Percentiles rank a stretch among this genome's conserved stretches.
phyloP scores from a whole-genome alignment of 1,284 basidiomycete genomes.

The Sutorius eximius region DNA sequence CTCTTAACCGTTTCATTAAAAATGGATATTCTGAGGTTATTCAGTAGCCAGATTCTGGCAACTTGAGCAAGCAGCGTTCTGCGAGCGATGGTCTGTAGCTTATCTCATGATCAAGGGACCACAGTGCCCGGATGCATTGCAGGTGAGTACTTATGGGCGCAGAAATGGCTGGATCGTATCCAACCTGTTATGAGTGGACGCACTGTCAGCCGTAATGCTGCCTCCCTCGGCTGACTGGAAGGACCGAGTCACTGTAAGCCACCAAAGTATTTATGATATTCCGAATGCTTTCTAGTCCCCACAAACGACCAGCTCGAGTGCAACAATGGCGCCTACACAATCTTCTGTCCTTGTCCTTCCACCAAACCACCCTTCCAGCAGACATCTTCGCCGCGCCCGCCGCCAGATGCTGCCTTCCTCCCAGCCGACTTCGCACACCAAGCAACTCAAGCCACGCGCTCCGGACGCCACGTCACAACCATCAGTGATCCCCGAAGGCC shows the following conservation, averaged over 20 bases:
- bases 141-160: not conserved
- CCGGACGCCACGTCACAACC: constrained; percentile 5
- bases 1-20: too few relatives aligned
- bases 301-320: not conserved
- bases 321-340: constrained; percentile 26
- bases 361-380: constrained; percentile 1
- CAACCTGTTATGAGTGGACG: not conserved
- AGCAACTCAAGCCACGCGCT: constrained; percentile 8
- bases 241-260: constrained; percentile 24
- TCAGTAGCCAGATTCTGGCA: not conserved
- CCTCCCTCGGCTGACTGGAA: constrained; percentile 20
- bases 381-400: constrained; percentile 11
- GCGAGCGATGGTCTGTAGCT: not conserved
- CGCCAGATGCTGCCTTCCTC: constrained; percentile 12
- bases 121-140: not conserved
- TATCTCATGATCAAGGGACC: not conserved
- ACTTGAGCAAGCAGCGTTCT: not conserved
- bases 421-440: not conserved
- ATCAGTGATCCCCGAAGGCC: constrained; percentile 7
- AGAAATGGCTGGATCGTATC: not conserved
- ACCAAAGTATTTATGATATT: constrained; percentile 28
- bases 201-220: constrained; percentile 22
- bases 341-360: constrained; percentile 3
- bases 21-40: not conserved
- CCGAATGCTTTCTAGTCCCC: not conserved